These are phyloP conservation scores for Podaxis sp. DNA, from an alignment of 768 basidiomycete species.

Conservation along the genomic window DNA sequence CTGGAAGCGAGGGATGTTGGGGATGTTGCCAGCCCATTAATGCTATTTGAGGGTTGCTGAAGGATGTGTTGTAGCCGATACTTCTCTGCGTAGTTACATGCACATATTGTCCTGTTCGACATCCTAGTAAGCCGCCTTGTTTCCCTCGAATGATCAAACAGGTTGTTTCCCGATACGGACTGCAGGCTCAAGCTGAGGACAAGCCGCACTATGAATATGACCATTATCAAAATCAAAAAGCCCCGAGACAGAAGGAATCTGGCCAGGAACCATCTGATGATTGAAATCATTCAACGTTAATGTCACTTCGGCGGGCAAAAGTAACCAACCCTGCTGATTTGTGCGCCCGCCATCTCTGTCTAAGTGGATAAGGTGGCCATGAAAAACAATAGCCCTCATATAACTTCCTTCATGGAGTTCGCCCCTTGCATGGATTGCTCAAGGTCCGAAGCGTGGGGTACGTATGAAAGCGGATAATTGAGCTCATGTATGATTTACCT, in stretches of 20 bases:
- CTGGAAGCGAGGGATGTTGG: background rate
- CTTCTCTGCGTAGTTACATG: background rate
- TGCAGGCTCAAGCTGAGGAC: too few species aligned
- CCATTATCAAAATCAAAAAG: too few species aligned
- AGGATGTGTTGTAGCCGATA: background rate
- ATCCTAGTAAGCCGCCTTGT: too few species aligned
- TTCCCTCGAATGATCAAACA: too few species aligned
- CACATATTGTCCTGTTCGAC: background rate
- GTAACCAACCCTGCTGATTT: background rate
- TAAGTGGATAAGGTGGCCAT: background rate
- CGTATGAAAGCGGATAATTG: background rate
- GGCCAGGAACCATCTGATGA: too few species aligned
- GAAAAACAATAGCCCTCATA: background rate
- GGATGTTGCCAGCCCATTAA: slow-evolving; percentile 1
- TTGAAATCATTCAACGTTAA: too few species aligned
- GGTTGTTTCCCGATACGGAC: too few species aligned
- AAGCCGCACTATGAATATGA: too few species aligned
- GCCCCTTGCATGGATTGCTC: background rate
- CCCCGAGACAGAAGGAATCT: too few species aligned
- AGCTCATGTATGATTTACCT: too few species aligned
- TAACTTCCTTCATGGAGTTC: background rate
- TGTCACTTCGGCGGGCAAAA: background rate
- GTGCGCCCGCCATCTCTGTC: background rate
- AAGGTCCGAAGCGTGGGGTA: background rate
- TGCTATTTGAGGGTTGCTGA: background rate